A percentile compares a stretch with the other conserved stretches of the same genome.
Evolutionary conservation across 495 filamentous ascomycete species (phyloP).

Genomic region (Aspergillus ostianus): DNA sequence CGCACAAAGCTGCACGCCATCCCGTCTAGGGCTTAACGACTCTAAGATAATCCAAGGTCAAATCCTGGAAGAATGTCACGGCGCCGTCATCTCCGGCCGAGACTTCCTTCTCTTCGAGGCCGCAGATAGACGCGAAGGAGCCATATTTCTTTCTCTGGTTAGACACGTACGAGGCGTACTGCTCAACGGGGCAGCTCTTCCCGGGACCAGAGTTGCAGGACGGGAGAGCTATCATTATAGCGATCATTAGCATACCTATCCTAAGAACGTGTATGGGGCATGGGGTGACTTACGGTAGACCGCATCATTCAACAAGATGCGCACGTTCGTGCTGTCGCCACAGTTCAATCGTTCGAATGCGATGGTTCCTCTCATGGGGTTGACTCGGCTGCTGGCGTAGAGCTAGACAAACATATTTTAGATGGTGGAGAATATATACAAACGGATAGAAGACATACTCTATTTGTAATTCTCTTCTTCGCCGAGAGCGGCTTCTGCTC

Average conservation of each 20-base stretch:
- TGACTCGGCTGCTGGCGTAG: slow-evolving; percentile 44
- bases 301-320: slow-evolving; percentile 53
- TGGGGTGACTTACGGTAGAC: slow-evolving; percentile 40
- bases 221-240: slow-evolving; percentile 24
- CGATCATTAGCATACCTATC: not conserved
- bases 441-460: slow-evolving; percentile 26
- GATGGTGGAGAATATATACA: slow-evolving; percentile 8
- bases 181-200: slow-evolving; percentile 39
- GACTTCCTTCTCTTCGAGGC: slow-evolving; percentile 32
- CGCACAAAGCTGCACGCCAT: too few relatives aligned
- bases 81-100: slow-evolving; percentile 35
- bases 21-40: slow-evolving; percentile 23
- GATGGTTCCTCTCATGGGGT: slow-evolving; percentile 57
- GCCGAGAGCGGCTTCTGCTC: slow-evolving; percentile 38
- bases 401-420: slow-evolving; percentile 22
- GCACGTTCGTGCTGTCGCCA: slow-evolving; percentile 31
- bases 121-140: slow-evolving; percentile 43
- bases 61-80: slow-evolving; percentile 47
- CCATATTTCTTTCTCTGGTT: slow-evolving; percentile 42
- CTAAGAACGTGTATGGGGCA: not conserved
- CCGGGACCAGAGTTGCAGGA: slow-evolving; percentile 48
- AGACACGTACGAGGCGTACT: slow-evolving; percentile 45
- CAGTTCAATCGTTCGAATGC: slow-evolving; percentile 53
- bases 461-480: slow-evolving; percentile 8
- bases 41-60: slow-evolving; percentile 35